phyloP scores from a whole-genome alignment of 495 filamentous ascomycete genomes.

The Staphylotrichum longicolle region DNA sequence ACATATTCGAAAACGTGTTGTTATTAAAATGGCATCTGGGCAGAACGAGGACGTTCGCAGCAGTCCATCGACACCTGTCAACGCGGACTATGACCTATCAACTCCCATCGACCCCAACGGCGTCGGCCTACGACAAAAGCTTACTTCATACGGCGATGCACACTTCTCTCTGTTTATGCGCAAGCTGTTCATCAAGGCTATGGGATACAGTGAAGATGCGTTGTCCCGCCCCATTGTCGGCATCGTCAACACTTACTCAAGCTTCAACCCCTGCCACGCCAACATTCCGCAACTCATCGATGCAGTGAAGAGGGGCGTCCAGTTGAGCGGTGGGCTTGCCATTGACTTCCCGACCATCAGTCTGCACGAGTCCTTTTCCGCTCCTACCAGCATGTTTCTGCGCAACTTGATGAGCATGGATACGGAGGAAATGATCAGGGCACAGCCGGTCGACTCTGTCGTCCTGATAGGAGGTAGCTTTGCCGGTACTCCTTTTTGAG shows the following conservation, averaged over 20 bases:
- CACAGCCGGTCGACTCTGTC: conserved; percentile 62
- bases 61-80: background rate
- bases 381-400: conserved; percentile 67
- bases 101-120: conserved; percentile 45
- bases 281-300: conserved; percentile 67
- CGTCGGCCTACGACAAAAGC: conserved; percentile 56
- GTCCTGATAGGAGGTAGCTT: conserved; percentile 61
- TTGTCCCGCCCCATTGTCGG: conserved; percentile 64
- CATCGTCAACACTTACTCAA: conserved; percentile 64
- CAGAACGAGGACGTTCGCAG: background rate
- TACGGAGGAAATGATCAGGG: conserved; percentile 67
- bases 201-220: conserved; percentile 65
- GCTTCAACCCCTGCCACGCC: conserved; percentile 67
- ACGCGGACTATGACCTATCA: conserved; percentile 54
- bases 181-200: conserved; percentile 68
- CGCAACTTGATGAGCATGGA: conserved; percentile 71
- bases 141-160: conserved; percentile 66
- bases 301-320: conserved; percentile 60
- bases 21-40: background rate
- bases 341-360: conserved; percentile 68
- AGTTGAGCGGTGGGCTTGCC: conserved; percentile 58
- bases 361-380: conserved; percentile 60
- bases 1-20: too few species aligned
- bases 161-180: conserved; percentile 69
- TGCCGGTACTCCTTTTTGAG: background rate